A percentile compares a stretch with the other conserved stretches of the same genome.
phyloP scores from a whole-genome alignment of 208 protist species.

The Naegleria gruberi region DNA sequence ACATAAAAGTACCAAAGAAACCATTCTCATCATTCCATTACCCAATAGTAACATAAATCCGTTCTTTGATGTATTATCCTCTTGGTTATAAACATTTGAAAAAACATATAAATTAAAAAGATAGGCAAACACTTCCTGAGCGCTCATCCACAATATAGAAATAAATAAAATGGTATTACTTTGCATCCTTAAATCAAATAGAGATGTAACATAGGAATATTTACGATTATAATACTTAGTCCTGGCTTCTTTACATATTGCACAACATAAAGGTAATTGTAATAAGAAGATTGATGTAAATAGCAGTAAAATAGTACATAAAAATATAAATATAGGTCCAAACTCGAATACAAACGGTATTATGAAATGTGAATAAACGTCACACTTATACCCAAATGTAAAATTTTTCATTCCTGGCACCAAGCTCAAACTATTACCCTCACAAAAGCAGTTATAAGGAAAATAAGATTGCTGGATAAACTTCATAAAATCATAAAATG shows the following conservation, averaged over 20 bases:
- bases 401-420: not conserved
- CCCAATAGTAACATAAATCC: not conserved
- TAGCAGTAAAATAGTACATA: not conserved
- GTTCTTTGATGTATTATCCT: not conserved
- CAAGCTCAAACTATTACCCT: not conserved
- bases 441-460: not conserved
- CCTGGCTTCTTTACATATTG: not conserved
- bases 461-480: not conserved
- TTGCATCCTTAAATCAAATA: conserved; percentile 1
- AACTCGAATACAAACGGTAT: not conserved
- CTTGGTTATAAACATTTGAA: not conserved
- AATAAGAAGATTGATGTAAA: not conserved
- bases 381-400: not conserved
- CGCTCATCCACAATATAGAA: not conserved
- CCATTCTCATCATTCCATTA: not conserved
- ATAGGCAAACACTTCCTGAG: not conserved
- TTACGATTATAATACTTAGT: too few relatives aligned
- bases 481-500: not conserved
- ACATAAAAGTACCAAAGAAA: not conserved
- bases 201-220: not conserved
- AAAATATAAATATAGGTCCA: not conserved
- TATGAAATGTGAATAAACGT: not conserved
- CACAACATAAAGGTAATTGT: not conserved
- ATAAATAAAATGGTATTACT: not conserved
- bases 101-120: not conserved